Percentiles rank a stretch among this genome's conserved stretches.
Evolutionary conservation across 2,329 filamentous ascomycete genomes (phyloP).

Genomic region (Madurella mycetomatis): DNA sequence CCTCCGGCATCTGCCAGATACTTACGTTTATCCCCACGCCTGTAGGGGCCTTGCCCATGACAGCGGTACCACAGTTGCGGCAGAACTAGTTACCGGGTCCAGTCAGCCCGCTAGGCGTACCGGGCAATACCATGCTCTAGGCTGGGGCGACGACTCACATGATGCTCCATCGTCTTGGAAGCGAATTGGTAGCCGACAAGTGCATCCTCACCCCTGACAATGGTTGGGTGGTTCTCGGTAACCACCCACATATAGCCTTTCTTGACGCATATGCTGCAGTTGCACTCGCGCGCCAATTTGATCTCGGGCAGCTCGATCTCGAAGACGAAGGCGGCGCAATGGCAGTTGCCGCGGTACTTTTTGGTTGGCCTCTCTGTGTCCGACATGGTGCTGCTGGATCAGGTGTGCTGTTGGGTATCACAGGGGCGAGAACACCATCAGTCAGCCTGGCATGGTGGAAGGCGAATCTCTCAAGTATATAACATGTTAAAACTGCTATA

Average conservation of each 20-base stretch:
- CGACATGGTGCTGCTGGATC: conserved; percentile 7
- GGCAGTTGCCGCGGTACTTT: conserved; percentile 53
- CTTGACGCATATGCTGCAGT: conserved; percentile 61
- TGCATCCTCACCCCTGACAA: conserved; percentile 43
- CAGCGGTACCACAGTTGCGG: conserved; percentile 43
- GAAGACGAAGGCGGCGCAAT: conserved; percentile 52
- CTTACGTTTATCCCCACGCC: conserved; percentile 41
- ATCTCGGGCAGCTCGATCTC: conserved; percentile 53
- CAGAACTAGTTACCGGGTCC: conserved; percentile 44
- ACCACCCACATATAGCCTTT: conserved; percentile 42
- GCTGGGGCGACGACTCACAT: conserved; percentile 29
- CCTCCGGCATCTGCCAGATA: background rate
- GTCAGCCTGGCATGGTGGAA: too few relatives aligned
- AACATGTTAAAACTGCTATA: too few relatives aligned
- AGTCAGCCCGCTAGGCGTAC: too few relatives aligned
- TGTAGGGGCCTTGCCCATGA: conserved; percentile 33
- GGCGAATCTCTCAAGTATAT: too few relatives aligned
- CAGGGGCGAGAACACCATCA: too few relatives aligned
- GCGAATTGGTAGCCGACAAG: conserved; percentile 45
- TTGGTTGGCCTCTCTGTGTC: conserved; percentile 5
- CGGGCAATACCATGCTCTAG: background rate
- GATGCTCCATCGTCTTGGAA: conserved; percentile 35
- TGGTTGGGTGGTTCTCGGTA: conserved; percentile 31
- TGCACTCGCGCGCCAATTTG: conserved; percentile 52
- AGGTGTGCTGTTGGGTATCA: too few relatives aligned